A percentile compares a stretch with the other conserved stretches of the same genome.
Conservation (phyloP, 345 rosid genomes). For the Mercurialis annua region DNA sequence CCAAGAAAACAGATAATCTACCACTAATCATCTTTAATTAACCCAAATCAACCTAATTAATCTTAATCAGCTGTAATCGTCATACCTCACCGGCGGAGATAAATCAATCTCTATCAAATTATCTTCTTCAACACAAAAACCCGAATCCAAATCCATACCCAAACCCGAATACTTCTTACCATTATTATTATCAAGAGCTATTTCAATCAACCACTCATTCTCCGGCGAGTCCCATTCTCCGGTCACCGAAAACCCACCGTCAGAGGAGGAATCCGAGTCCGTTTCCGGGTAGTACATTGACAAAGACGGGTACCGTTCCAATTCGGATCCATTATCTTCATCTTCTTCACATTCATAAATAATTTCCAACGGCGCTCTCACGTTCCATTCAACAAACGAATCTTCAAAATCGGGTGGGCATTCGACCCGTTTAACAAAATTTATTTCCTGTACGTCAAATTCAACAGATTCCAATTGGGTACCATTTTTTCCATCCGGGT, state of each 20-base stretch:
- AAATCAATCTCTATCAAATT: conserved; percentile 69
- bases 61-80: not conserved
- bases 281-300: conserved; percentile 63
- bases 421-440: conserved; percentile 14
- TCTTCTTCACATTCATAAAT: conserved; percentile 65
- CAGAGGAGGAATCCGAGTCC: conserved; percentile 50
- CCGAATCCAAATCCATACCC: conserved; percentile 5
- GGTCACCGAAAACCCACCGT: conserved; percentile 26
- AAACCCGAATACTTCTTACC: conserved; percentile 29
- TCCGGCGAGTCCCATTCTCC: conserved; percentile 44
- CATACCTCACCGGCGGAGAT: conserved; percentile 26
- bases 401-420: conserved; percentile 20
- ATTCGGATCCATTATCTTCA: conserved; percentile 18
- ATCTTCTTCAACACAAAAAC: conserved; percentile 57
- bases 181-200: conserved; percentile 34
- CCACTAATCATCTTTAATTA: not conserved
- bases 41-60: not conserved
- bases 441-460: not conserved
- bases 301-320: conserved; percentile 45
- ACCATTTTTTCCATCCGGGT: conserved; percentile 1
- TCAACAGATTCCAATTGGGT: not conserved
- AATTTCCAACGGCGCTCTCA: conserved; percentile 75
- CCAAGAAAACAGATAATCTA: not conserved
- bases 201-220: conserved; percentile 63
- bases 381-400: conserved; percentile 66